Evolutionary conservation across 208 protist species (phyloP).

Genomic region (Trypanosoma melophagium): DNA sequence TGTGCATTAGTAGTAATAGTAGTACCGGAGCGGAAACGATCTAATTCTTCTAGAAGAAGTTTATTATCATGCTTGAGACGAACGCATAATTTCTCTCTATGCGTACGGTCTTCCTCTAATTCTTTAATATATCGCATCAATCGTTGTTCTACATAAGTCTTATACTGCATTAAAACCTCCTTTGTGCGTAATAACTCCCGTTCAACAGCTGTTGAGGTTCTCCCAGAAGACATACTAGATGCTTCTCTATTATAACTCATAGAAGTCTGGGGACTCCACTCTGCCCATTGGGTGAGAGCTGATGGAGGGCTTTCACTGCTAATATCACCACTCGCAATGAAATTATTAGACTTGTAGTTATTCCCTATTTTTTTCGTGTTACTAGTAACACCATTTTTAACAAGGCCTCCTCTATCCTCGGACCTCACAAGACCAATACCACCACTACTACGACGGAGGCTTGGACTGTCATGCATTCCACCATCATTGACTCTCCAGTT

Average conservation of each 20-base stretch:
- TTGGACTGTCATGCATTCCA: background rate
- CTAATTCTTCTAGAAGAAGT: constrained; percentile 12
- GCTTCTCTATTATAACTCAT: background rate
- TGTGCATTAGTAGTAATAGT: background rate
- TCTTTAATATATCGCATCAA: constrained; percentile 26
- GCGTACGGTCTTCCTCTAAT: constrained; percentile 2
- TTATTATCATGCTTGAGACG: constrained; percentile 22
- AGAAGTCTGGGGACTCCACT: background rate
- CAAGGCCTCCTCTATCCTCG: background rate
- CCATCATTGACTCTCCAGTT: background rate
- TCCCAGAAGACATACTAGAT: background rate
- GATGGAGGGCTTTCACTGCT: background rate
- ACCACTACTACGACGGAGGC: background rate
- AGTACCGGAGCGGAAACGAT: background rate
- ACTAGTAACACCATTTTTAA: too few species aligned
- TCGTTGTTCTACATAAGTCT: constrained; percentile 30
- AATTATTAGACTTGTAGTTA: too few species aligned
- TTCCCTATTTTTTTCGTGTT: too few species aligned
- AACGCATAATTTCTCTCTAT: constrained; percentile 7
- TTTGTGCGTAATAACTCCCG: constrained; percentile 10
- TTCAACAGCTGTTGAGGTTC: background rate
- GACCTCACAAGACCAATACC: background rate
- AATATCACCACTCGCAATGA: background rate
- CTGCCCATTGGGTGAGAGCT: background rate
- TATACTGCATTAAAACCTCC: constrained; percentile 22